A percentile compares a stretch with the other conserved stretches of the same genome.
Conservation (phyloP, 306 rosid genomes). For the Mimosa pudica region DNA sequence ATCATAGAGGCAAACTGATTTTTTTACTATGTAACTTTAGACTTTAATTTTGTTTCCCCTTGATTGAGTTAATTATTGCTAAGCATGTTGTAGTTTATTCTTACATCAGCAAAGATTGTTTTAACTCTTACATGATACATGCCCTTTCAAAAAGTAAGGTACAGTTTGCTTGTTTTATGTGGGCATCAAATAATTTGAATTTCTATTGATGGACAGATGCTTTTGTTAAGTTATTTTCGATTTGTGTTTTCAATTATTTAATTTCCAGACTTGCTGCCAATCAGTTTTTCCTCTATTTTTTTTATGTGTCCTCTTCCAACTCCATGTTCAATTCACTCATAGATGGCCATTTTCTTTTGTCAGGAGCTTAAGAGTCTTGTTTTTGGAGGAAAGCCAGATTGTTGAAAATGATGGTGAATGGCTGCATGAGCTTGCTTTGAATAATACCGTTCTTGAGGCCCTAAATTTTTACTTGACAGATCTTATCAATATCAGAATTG, state of each 20-base stretch:
- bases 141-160: background rate
- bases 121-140: background rate
- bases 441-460: slow-evolving; percentile 82
- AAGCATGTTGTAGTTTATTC: background rate
- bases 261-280: slow-evolving; percentile 22
- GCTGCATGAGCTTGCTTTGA: slow-evolving; percentile 81
- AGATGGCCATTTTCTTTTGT: slow-evolving; percentile 18
- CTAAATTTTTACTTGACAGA: slow-evolving; percentile 91
- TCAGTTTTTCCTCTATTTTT: slow-evolving; percentile 21
- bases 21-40: background rate
- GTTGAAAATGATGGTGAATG: slow-evolving; percentile 67
- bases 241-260: slow-evolving; percentile 21
- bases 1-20: background rate
- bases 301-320: slow-evolving; percentile 12
- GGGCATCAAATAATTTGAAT: background rate
- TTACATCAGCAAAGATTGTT: background rate
- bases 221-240: slow-evolving; percentile 11
- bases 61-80: background rate
- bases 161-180: background rate
- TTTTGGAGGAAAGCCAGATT: slow-evolving; percentile 87
- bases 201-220: background rate
- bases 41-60: background rate
- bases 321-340: slow-evolving; percentile 11
- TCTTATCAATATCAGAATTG: slow-evolving; percentile 44
- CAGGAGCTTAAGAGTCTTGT: slow-evolving; percentile 74